Base-by-base conservation (phyloP, 2,329 filamentous ascomycete genomes). In the Metarhizium humberi region DNA sequence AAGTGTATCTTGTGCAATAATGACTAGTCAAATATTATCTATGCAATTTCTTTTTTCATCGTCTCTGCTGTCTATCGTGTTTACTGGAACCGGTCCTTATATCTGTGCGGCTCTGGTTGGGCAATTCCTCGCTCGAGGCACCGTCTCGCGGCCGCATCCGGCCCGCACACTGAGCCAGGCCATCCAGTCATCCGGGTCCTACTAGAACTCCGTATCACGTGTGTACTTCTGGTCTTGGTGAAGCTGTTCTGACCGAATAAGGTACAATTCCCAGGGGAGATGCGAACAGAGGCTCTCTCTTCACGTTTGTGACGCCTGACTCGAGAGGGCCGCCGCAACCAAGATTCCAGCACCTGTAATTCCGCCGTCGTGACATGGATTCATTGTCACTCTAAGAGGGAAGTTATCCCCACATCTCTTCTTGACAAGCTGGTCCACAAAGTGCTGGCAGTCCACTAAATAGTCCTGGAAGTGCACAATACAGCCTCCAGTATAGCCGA, bases 401-500 rank as follows among this genome's bases (percentile, higher is more conserved):
- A 63, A 61, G 13, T 57, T 18, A 3, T 55, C 52, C 5, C 65
- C 68, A 25, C 65, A 67, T 32, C 63, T 63, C 53, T 55, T 65
- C 6, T 51, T 54, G 53, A 83, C 61, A 11, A 83, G 71, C 25
- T 69, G 66, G 62, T 90, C 83, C 51, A 92, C 76, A 64, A 87
- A 87, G 14, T 71, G 64, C 67, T 91, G 87, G 60, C 86, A 90
- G 62, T 87, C 85, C 48, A 74, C 71, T 46, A 88, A 74, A 69
- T 89, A 91, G 61, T 87, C 79, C 50, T 88, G 87, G 63, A 90
- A 90, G 63, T 88, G 83, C n/a, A 84, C 81, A 57, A 92, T 92
- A 64, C 88, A 90, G 6, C 87, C 86, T 36, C 88, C 88, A 0
- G 88, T 90, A 65, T 90, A 92, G 1, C 88, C 88, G 25, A 92